These are phyloP conservation scores for Irpex rosettiformis DNA, from an alignment of 1,284 basidiomycete genomes.

Conservation along the genomic window DNA sequence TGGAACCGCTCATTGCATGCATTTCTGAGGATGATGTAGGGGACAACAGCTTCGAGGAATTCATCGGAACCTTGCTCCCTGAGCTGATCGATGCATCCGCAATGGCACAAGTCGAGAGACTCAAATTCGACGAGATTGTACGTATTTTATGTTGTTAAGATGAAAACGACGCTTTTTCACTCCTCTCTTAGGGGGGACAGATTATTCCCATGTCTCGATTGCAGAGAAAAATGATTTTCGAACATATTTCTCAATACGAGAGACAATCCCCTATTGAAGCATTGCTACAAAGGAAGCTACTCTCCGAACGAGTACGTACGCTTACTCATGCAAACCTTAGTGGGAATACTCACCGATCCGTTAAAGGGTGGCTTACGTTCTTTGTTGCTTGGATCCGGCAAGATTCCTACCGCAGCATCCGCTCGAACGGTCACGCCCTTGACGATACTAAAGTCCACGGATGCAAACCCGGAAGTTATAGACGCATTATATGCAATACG, in stretches of 20 bases:
- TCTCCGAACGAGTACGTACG: constrained; percentile 14
- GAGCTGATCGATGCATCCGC: constrained; percentile 20
- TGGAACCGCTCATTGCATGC: neutral
- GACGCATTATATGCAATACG: constrained; percentile 50
- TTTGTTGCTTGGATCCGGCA: constrained; percentile 11
- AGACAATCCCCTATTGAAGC: constrained; percentile 1
- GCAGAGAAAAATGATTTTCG: constrained; percentile 13
- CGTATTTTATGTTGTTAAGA: constrained; percentile 9
- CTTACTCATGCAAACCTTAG: neutral
- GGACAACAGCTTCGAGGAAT: constrained; percentile 22
- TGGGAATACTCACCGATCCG: neutral
- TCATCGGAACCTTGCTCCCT: constrained; percentile 20
- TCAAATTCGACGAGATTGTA: constrained; percentile 16
- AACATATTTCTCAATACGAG: constrained; percentile 3
- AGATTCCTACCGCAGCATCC: constrained; percentile 5
- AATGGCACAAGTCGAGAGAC: constrained; percentile 14
- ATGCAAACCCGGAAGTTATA: constrained; percentile 42
- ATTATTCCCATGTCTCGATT: constrained; percentile 16
- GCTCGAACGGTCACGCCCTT: constrained; percentile 20
- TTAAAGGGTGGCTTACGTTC: constrained; percentile 20
- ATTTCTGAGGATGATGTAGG: neutral
- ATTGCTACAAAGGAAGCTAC: constrained; percentile 16
- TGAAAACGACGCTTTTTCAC: neutral
- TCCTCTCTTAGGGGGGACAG: constrained; percentile 5
- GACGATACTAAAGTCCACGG: constrained; percentile 7